Evolutionary conservation across 2,329 filamentous ascomycete genomes (phyloP).

Genomic region (Beauveria sp.): DNA sequence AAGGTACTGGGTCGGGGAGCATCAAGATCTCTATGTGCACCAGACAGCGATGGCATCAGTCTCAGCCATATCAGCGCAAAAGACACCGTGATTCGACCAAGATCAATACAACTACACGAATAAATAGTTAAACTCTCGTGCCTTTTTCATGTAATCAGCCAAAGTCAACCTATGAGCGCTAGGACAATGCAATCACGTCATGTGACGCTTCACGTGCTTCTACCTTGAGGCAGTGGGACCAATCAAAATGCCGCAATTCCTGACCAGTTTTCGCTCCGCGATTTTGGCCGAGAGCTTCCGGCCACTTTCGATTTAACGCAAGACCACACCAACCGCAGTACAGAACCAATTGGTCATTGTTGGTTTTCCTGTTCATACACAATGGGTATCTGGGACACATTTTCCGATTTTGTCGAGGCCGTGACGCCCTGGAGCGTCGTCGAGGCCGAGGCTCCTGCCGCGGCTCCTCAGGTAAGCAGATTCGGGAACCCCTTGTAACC

Average conservation of each 20-base stretch:
- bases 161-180: neutral
- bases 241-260: slow-evolving; percentile 44
- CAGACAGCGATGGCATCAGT: too few relatives aligned
- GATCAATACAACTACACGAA: too few relatives aligned
- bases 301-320: slow-evolving; percentile 24
- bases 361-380: slow-evolving; percentile 30
- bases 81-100: too few relatives aligned
- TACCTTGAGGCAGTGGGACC: slow-evolving; percentile 21
- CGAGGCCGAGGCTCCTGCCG: slow-evolving; percentile 60
- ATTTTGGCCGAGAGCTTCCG: slow-evolving; percentile 35
- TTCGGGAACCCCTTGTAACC: neutral
- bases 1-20: too few relatives aligned
- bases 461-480: slow-evolving; percentile 49
- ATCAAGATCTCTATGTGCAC: too few relatives aligned
- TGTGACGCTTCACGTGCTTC: slow-evolving; percentile 18
- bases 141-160: too few relatives aligned
- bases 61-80: too few relatives aligned
- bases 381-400: slow-evolving; percentile 62
- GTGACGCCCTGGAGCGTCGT: slow-evolving; percentile 57
- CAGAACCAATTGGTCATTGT: slow-evolving; percentile 31
- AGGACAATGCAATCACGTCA: slow-evolving; percentile 11
- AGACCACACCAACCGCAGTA: slow-evolving; percentile 23
- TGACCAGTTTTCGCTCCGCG: slow-evolving; percentile 36
- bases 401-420: slow-evolving; percentile 57
- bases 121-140: too few relatives aligned